Conservation (phyloP, 2,329 filamentous ascomycete genomes). For the Fusarium sp. region DNA sequence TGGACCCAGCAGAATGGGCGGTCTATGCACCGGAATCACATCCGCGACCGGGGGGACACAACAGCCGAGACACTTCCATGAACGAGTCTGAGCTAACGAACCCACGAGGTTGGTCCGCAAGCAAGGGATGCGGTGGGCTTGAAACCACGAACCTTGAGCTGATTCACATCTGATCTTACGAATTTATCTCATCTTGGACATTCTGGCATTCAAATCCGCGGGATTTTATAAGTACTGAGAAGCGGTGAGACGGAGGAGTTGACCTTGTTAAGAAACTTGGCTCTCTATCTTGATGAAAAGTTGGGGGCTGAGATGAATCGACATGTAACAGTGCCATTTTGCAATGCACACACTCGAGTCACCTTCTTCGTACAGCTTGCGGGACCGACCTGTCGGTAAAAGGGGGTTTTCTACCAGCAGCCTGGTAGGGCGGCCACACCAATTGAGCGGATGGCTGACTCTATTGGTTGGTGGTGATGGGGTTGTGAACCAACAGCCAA, state of each 20-base stretch:
- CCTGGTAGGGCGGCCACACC: slow-evolving; percentile 30
- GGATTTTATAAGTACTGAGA: not conserved
- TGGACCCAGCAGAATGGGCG: slow-evolving; percentile 5
- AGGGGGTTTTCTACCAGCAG: slow-evolving; percentile 17
- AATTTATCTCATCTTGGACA: slow-evolving; percentile 7
- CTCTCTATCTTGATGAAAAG: not conserved
- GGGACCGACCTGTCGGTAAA: slow-evolving; percentile 35
- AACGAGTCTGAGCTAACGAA: not conserved
- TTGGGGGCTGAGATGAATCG: not conserved
- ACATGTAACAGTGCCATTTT: not conserved
- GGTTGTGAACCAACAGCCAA: slow-evolving; percentile 17
- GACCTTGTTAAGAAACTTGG: slow-evolving; percentile 2
- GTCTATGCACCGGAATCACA: slow-evolving; percentile 30
- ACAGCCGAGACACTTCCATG: not conserved
- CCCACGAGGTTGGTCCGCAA: slow-evolving; percentile 7
- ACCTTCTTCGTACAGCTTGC: slow-evolving; percentile 18
- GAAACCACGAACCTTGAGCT: slow-evolving; percentile 9
- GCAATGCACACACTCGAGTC: not conserved
- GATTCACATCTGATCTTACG: not conserved
- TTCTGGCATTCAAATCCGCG: slow-evolving; percentile 9
- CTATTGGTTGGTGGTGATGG: slow-evolving; percentile 8
- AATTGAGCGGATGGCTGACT: not conserved
- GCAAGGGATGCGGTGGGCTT: no score
- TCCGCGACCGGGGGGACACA: slow-evolving; percentile 10
- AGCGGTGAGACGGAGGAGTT: slow-evolving; percentile 29